Evolutionary conservation across 176 grass and related monocot genomes (phyloP).

Genomic region (Carex myosuroides): DNA sequence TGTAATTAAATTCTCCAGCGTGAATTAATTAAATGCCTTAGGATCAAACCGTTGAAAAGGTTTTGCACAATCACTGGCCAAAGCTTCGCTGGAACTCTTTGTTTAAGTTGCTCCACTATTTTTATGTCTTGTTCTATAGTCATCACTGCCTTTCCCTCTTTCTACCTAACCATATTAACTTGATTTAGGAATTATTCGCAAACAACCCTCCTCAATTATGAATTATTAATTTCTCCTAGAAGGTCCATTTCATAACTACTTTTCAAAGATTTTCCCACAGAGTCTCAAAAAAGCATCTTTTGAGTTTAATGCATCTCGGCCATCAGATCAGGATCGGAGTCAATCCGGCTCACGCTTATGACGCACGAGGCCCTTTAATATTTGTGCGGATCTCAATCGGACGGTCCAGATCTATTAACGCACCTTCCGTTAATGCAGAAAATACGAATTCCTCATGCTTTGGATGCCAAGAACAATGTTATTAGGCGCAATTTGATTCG

Average conservation of each 20-base stretch:
- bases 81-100: neutral
- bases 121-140: neutral
- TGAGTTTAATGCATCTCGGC: no score
- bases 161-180: neutral
- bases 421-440: no score
- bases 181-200: neutral
- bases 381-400: no score
- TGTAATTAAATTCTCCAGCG: neutral
- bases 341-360: no score
- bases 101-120: neutral
- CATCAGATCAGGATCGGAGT: no score
- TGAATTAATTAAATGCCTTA: neutral
- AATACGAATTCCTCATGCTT: neutral
- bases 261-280: neutral
- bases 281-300: no score
- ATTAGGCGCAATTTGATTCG: neutral
- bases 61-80: neutral
- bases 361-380: no score
- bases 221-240: neutral
- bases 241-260: neutral
- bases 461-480: conserved; percentile 10
- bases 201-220: neutral
- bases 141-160: neutral
- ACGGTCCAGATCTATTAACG: no score
- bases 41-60: neutral